Percentiles rank a stretch among this genome's conserved stretches.
phyloP scores from a whole-genome alignment of 2,329 filamentous ascomycete species.

The Neonectria coccinea region DNA sequence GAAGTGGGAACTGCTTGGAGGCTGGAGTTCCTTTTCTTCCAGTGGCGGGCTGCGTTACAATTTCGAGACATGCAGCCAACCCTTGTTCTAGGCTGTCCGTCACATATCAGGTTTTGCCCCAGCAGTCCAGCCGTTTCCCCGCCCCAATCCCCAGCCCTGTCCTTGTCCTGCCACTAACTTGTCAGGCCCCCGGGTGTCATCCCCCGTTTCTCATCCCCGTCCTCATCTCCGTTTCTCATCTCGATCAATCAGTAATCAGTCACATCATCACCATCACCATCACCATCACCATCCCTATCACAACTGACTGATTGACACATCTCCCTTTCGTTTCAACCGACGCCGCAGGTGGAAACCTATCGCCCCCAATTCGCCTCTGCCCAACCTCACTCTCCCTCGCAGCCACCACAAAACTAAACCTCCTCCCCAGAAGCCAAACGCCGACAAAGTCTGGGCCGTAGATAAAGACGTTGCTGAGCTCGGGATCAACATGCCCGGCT shows the following conservation, averaged over 20 bases:
- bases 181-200: neutral
- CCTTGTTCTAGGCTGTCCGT: conserved; percentile 8
- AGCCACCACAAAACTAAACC: conserved; percentile 16
- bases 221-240: neutral
- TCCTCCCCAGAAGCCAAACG: conserved; percentile 18
- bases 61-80: conserved; percentile 2
- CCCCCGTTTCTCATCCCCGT: neutral
- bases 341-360: neutral
- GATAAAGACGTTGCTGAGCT: conserved; percentile 6
- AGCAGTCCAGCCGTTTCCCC: neutral
- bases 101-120: conserved; percentile 12
- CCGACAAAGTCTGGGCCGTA: conserved; percentile 6
- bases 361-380: neutral
- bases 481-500: neutral
- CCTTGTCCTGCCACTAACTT: neutral
- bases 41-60: neutral
- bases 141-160: neutral
- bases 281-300: neutral
- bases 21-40: too few relatives aligned
- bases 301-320: neutral
- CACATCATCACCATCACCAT: too few relatives aligned
- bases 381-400: conserved; percentile 1
- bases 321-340: neutral
- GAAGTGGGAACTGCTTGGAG: neutral
- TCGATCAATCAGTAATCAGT: neutral